Evolutionary conservation across 1,284 basidiomycete genomes (phyloP), one percentile per base, ranked within the genome.

Genomic region (Butyriboletus appendiculatus): DNA sequence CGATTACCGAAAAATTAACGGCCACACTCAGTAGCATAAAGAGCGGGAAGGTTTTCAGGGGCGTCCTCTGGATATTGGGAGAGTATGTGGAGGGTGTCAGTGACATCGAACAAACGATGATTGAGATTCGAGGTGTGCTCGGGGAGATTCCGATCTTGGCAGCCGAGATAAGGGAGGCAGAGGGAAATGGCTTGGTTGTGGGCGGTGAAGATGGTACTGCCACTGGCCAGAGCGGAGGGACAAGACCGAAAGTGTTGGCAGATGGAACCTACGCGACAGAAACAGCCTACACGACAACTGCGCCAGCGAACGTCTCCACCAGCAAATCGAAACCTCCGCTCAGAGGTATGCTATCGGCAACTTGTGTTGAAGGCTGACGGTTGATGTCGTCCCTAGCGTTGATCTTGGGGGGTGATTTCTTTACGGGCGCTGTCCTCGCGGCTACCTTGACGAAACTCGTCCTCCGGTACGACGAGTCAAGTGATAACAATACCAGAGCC

Each of bases 231-330:
- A 74, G 69, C 24, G 73, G 64, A 69, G 66, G 66, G 48, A 69
- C 66, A 46, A 73, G 69, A 61, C 86, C 88, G 12, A 82, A 76
- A 64, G 92, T 99, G 2, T 78, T 98, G 40, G 95, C 95, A 20
- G 97, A 99, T 67, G 97, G 97, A 15, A 99, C 96, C 3, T 99
- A 99, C 70, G 96, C 96, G 0, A 98, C 96, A 5, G 97, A 99
- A 76, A 94, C 94, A 0, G 93, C 93, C 12, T 98, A 90, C 74
- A 87, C 87, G 26, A 86, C 86, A 46, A 79, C 85, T 22, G 79
- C 83, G 41, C 75, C 80, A 41, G 88, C 86, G 9, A 80, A 82
- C 47, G 73, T 92, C 49, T 92, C 96, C 60, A 86, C 88, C 38
- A 88, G 92, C 59, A 94, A 94, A 71, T 82, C 89, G 30, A 98